Conservation (phyloP, 2,329 filamentous ascomycete genomes). For the Epichloe amarillans region DNA sequence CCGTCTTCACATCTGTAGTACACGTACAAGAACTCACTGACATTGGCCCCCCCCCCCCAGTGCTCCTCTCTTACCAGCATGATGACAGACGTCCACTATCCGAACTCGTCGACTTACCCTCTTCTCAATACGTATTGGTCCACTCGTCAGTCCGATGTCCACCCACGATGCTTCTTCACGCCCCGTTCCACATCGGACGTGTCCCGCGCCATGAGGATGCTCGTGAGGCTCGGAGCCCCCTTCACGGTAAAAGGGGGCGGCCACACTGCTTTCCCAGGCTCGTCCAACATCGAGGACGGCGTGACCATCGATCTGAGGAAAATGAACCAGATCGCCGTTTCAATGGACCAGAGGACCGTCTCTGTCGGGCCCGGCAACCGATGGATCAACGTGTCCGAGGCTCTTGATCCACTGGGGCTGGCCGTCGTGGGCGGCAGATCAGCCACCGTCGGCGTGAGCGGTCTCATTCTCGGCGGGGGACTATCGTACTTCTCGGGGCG, state of each 20-base stretch:
- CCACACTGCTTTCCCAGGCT: conserved; percentile 17
- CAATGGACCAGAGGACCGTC: conserved; percentile 6
- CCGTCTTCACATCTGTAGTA: too few relatives aligned
- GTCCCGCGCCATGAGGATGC: conserved; percentile 14
- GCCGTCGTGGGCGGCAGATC: conserved; percentile 13
- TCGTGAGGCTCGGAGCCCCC: conserved; percentile 14
- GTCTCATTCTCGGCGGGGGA: conserved; percentile 15
- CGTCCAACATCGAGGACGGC: conserved; percentile 16
- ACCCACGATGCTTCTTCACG: conserved; percentile 13
- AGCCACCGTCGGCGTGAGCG: conserved; percentile 13
- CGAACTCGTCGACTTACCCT: neutral
- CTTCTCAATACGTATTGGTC: conserved; percentile 10
- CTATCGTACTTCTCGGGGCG: conserved; percentile 12
- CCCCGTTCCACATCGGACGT: conserved; percentile 14
- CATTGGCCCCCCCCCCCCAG: conserved; percentile 2
- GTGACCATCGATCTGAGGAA: conserved; percentile 15
- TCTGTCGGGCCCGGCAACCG: conserved; percentile 10
- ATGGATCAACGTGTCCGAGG: conserved; percentile 12
- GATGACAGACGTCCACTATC: neutral
- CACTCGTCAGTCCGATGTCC: conserved; percentile 11
- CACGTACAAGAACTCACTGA: too few relatives aligned
- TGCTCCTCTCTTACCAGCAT: neutral
- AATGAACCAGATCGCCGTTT: conserved; percentile 12
- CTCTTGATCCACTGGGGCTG: conserved; percentile 8
- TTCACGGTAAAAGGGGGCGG: conserved; percentile 22